A percentile compares a stretch with the other conserved stretches of the same genome.
Evolutionary conservation across 2,329 filamentous ascomycete species (phyloP).

Genomic region (Hymenoscyphus salicellus): DNA sequence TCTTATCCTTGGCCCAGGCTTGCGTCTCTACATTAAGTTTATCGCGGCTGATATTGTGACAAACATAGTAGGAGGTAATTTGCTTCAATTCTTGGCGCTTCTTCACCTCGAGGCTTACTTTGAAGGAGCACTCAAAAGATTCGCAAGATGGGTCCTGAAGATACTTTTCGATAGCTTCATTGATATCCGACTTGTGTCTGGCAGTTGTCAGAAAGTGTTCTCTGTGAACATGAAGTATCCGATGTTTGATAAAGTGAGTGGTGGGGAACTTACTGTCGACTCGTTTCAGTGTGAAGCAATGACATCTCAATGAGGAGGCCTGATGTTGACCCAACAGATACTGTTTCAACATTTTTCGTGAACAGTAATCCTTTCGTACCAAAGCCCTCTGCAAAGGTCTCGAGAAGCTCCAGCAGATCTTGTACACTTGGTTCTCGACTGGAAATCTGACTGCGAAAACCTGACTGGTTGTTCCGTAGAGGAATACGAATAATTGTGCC

Average conservation of each 20-base stretch:
- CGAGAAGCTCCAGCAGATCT: constrained; percentile 33
- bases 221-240: constrained; percentile 12
- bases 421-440: constrained; percentile 22
- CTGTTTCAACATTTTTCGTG: constrained; percentile 33
- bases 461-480: constrained; percentile 32
- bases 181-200: too few species aligned
- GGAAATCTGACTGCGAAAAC: constrained; percentile 34
- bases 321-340: constrained; percentile 21
- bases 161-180: constrained; percentile 19
- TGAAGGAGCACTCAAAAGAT: constrained; percentile 25
- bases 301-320: constrained; percentile 19
- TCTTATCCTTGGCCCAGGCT: constrained; percentile 32
- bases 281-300: too few species aligned
- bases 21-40: constrained; percentile 26
- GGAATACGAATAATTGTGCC: constrained; percentile 39
- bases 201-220: too few species aligned
- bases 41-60: constrained; percentile 32
- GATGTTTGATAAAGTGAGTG: too few species aligned
- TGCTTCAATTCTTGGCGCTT: too few species aligned
- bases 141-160: constrained; percentile 11
- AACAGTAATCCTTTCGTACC: constrained; percentile 34
- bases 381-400: constrained; percentile 33
- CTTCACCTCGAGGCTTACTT: too few species aligned
- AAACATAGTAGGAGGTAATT: too few species aligned
- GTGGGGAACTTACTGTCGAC: too few species aligned